These are phyloP conservation scores for Salix viminalis DNA, from an alignment of 345 rosid genomes.

Conservation along the genomic window DNA sequence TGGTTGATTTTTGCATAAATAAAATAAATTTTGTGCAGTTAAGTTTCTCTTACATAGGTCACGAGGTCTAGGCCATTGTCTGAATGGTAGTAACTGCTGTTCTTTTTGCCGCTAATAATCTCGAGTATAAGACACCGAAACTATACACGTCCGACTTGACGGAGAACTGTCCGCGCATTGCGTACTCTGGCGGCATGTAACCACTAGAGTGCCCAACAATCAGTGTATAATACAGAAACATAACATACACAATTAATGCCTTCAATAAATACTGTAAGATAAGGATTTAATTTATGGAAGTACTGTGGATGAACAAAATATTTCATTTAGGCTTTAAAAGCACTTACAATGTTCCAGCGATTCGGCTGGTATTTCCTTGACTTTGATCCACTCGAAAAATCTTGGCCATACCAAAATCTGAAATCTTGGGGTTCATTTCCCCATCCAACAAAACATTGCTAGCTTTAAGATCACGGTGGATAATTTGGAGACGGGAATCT, in stretches of 20 bases:
- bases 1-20: too few species aligned
- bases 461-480: background rate
- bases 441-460: background rate
- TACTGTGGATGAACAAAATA: too few species aligned
- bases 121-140: conserved; percentile 3
- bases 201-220: background rate
- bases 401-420: conserved; percentile 11
- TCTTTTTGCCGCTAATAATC: background rate
- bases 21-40: too few species aligned
- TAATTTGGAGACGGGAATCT: background rate
- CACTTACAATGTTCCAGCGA: conserved; percentile 14
- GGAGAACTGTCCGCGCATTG: conserved; percentile 12
- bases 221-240: too few species aligned
- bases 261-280: too few species aligned
- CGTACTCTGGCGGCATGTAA: background rate
- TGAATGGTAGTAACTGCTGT: background rate
- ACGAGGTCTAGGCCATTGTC: too few species aligned
- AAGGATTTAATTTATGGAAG: too few species aligned
- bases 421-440: background rate
- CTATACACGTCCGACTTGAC: background rate
- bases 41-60: too few species aligned
- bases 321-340: too few species aligned
- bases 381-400: conserved; percentile 6
- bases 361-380: background rate
- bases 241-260: too few species aligned